Evolutionary conservation across 1,284 basidiomycete genomes (phyloP).

Genomic region (Ganoderma meredithae): DNA sequence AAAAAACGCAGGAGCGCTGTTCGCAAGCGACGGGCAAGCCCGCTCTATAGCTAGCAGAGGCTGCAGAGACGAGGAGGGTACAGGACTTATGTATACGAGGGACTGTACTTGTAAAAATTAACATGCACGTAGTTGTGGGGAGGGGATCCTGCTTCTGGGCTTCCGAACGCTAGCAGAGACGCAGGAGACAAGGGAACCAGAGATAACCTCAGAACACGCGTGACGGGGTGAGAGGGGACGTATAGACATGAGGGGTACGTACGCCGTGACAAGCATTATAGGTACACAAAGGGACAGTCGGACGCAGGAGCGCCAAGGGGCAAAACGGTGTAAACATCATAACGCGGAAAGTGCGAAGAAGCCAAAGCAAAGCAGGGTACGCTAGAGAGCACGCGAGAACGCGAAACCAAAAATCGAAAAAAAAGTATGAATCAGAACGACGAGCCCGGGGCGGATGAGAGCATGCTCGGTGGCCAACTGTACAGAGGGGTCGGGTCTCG

Average conservation of each 20-base stretch:
- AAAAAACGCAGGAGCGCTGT: not conserved
- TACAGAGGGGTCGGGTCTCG: not conserved
- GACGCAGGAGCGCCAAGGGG: constrained; percentile 1
- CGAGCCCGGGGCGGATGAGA: constrained; percentile 3
- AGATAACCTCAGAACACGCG: not conserved
- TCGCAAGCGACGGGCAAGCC: not conserved
- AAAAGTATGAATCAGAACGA: not conserved
- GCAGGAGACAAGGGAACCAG: not conserved
- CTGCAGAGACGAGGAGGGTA: not conserved
- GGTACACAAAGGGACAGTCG: constrained; percentile 29
- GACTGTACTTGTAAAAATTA: not conserved
- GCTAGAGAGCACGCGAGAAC: not conserved
- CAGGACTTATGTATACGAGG: not conserved
- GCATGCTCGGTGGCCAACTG: not conserved
- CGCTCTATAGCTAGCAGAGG: not conserved
- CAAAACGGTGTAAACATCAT: too few relatives aligned
- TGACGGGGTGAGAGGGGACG: not conserved
- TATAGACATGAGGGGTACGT: constrained; percentile 17
- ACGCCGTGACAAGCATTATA: constrained; percentile 25
- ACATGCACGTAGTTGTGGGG: not conserved
- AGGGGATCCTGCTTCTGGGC: not conserved
- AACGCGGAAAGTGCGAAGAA: not conserved
- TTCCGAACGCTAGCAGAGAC: not conserved
- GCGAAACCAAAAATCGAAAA: not conserved
- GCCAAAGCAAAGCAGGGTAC: constrained; percentile 7